Conservation (phyloP, 441 rosid genomes). For the Erodium texanum region DNA sequence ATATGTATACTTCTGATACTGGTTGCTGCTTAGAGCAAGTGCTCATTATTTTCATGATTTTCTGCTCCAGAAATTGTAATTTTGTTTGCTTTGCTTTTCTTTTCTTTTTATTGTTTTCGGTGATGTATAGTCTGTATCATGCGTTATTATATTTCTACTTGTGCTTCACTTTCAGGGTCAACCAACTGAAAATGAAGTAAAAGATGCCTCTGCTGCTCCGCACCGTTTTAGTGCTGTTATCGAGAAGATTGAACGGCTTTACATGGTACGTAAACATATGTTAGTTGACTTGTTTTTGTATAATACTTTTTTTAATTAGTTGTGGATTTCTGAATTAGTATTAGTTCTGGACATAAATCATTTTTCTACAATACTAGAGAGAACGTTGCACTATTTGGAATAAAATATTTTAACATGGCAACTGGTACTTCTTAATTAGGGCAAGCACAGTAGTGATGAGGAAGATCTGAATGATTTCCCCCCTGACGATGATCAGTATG, state of each 20-base stretch:
- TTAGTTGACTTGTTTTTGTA: too few relatives aligned
- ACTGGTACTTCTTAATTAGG: too few relatives aligned
- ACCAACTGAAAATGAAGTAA: slow-evolving; percentile 38
- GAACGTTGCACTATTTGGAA: too few relatives aligned
- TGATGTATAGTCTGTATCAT: background rate
- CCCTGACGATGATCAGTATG: slow-evolving; percentile 96
- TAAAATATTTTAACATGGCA: too few relatives aligned
- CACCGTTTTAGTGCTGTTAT: slow-evolving; percentile 88
- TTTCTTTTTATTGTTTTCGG: too few relatives aligned
- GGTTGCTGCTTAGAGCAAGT: too few relatives aligned
- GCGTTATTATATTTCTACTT: slow-evolving; percentile 8
- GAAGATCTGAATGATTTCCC: slow-evolving; percentile 83
- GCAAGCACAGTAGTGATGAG: slow-evolving; percentile 93
- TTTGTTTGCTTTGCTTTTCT: too few relatives aligned
- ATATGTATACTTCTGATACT: too few relatives aligned
- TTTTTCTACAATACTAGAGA: too few relatives aligned
- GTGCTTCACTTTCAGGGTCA: slow-evolving; percentile 39
- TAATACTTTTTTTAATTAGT: too few relatives aligned
- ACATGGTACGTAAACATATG: slow-evolving; percentile 46
- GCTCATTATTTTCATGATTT: too few relatives aligned
- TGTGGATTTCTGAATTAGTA: too few relatives aligned
- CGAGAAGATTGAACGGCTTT: slow-evolving; percentile 98
- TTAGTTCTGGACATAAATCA: background rate
- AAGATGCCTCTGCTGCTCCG: slow-evolving; percentile 47
- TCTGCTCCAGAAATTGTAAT: background rate